Evolutionary conservation across 2,329 filamentous ascomycete genomes (phyloP), one percentile per base, ranked within the genome.

Genomic region (Ascochyta viciae-villosae): DNA sequence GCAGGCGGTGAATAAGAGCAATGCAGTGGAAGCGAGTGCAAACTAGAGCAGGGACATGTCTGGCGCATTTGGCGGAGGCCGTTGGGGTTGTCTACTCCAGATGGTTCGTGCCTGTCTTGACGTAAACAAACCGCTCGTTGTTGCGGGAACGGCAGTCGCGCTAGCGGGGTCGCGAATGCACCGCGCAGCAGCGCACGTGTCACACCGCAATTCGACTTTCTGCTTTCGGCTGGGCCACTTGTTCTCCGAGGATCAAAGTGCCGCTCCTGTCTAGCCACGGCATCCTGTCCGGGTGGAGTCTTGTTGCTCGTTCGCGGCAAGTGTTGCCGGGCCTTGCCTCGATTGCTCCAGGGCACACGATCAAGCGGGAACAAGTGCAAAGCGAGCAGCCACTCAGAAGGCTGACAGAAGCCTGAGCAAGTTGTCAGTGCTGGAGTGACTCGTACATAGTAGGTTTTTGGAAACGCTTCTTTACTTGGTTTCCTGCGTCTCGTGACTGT

Each of bases 201-300:
- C 53, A 56, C 53, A 56, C 53, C 53, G 53, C 48, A 56, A 56
- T 56, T 56, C 48, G 53, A 56, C 38, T 51, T 44, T 7, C 42
- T 37, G 31, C 24, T 24, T 37, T 16, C 19, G 37, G 42, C 50
- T 48, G 38, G 50, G 47, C 53, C 53, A 51, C 43, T 51, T 47
- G 42, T 56, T 51, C 53, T 27, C 27, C 24, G 38, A 23, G 16
- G 42, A 41, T 34, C 38, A 38, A 46, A 43, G 47, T 51, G 47
- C 44, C 24, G 42, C 40, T 48, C 38, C 22, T 47, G 19, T 39
- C 46, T 47, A 38, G 47, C 42, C 31, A 51, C 43, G 33, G 48
- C 31, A 43, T 35, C 48, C 43, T 37, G 26, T 26, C 16, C 15
- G 5, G 37, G 47, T 51, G 53, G 47, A 46, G 26, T 22, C 19